Evolutionary conservation across 164 flowering plant species (phyloP), one percentile per base, ranked within the genome.

Genomic region (Chimonanthus salicifolius): DNA sequence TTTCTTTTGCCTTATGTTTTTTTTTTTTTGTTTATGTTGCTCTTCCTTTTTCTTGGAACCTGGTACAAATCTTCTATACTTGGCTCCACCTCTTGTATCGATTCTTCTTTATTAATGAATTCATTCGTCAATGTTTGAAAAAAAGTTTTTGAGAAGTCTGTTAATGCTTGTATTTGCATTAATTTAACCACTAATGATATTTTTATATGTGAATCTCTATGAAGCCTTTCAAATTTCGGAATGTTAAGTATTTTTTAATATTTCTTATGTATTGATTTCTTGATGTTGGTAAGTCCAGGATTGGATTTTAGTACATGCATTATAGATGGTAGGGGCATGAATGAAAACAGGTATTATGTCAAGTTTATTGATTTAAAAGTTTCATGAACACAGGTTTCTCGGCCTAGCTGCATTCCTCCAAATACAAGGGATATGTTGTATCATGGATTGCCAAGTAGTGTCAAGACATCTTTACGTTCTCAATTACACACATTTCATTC

Each of bases 361-460:
- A 44, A 66, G 7, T 66, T 63, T 47, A 13, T 11, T 13, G 44
- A 10, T 44, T 66, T n/a, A 44, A 20, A 43, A 63, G 18, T 44
- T 63, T 18, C 7, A 13, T 66, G 51, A 68, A 2, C 60, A 16
- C 79, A 88, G 92, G 88, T 85, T 33, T 79, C 86, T 4, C 81
- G 92, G 63, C 83, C 92, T 62, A 81, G 83, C 81, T 84, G 87
- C 18, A 77, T 88, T 69, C 88, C 89, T 58, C 87, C 87, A 71
- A 87, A 83, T 74, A 81, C 87, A 43, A 82, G 89, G 77, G 92
- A 88, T 65, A 78, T 86, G 62, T 75, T 88, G 58, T 88, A 88
- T 70, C 88, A 88, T 63, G 89, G 86, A 74, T 69, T 88, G 47
- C 87, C 92, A 51, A 85, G 87, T 72, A 60, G 70, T 75, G 62